phyloP scores from a whole-genome alignment of 1,139 yeast genomes.

The Zygoascus hellenicus region DNA sequence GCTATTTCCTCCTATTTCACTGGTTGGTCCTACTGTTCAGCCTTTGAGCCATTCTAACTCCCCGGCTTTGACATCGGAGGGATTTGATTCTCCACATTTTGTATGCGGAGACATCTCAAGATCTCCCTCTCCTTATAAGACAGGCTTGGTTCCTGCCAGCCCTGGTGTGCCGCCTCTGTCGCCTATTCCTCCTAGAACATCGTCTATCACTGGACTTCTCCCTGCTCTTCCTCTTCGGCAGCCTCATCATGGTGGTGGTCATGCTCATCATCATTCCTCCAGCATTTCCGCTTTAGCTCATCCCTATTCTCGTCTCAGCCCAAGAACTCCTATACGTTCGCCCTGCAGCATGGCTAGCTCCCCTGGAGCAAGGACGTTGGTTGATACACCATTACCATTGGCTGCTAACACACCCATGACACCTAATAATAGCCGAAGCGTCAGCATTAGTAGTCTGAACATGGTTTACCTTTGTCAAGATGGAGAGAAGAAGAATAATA shows the following conservation, averaged over 20 bases:
- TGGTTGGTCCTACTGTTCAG: not conserved
- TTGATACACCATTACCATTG: not conserved
- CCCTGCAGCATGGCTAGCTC: not conserved
- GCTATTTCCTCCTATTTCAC: slow-evolving; percentile 1
- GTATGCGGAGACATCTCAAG: slow-evolving; percentile 4
- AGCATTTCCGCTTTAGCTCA: not conserved
- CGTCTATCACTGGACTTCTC: slow-evolving; percentile 6
- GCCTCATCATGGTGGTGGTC: slow-evolving; percentile 3
- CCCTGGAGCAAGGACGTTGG: not conserved
- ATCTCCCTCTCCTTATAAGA: slow-evolving; percentile 5
- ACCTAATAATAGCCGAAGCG: not conserved
- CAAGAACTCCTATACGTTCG: slow-evolving; percentile 4
- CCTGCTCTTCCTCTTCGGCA: slow-evolving; percentile 11
- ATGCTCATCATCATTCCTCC: slow-evolving; percentile 1
- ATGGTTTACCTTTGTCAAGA: slow-evolving; percentile 2
- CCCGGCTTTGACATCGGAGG: slow-evolving; percentile 7
- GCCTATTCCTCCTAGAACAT: slow-evolving; percentile 9
- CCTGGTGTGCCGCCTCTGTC: slow-evolving; percentile 7
- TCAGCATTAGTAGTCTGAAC: slow-evolving; percentile 2
- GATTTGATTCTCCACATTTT: slow-evolving; percentile 8
- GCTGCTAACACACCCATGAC: not conserved
- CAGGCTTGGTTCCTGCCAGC: slow-evolving; percentile 5
- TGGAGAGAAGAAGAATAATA: slow-evolving; percentile 1
- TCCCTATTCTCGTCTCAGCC: slow-evolving; percentile 5
- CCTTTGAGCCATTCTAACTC: not conserved